Percentiles rank a stretch among this genome's conserved stretches.
phyloP scores from a whole-genome alignment of 2,329 filamentous ascomycete genomes.

The Parastagonospora avenae region DNA sequence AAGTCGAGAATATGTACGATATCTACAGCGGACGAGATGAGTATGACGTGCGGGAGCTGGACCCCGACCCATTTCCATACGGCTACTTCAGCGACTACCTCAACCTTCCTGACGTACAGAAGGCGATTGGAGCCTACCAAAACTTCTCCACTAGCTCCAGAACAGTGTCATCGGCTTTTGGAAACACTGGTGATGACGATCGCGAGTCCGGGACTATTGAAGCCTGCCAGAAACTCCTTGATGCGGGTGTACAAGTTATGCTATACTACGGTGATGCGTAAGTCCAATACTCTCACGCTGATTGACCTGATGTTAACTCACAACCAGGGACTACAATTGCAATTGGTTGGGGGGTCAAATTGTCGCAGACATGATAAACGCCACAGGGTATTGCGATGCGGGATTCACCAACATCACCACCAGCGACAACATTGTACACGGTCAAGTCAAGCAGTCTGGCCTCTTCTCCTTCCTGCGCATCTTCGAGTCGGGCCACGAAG shows the following conservation, averaged over 20 bases:
- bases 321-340: conserved; percentile 50
- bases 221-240: conserved; percentile 47
- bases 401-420: conserved; percentile 57
- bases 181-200: conserved; percentile 56
- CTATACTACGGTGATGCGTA: conserved; percentile 55
- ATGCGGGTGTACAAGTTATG: conserved; percentile 49
- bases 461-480: conserved; percentile 58
- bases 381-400: conserved; percentile 50
- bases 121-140: conserved; percentile 63
- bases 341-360: conserved; percentile 54
- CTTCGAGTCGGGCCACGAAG: conserved; percentile 57
- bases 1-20: conserved; percentile 61
- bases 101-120: conserved; percentile 59
- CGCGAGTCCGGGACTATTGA: conserved; percentile 51
- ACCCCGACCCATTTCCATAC: conserved; percentile 63
- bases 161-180: conserved; percentile 53
- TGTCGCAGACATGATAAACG: conserved; percentile 48
- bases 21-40: conserved; percentile 60
- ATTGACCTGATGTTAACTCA: background rate
- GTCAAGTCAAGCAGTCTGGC: conserved; percentile 58
- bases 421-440: conserved; percentile 55
- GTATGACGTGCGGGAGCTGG: conserved; percentile 64
- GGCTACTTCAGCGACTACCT: conserved; percentile 62
- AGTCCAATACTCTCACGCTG: conserved; percentile 5
- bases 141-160: conserved; percentile 60